Evolutionary conservation across 2,329 filamentous ascomycete species (phyloP).

Genomic region (Fusarium irregulare): DNA sequence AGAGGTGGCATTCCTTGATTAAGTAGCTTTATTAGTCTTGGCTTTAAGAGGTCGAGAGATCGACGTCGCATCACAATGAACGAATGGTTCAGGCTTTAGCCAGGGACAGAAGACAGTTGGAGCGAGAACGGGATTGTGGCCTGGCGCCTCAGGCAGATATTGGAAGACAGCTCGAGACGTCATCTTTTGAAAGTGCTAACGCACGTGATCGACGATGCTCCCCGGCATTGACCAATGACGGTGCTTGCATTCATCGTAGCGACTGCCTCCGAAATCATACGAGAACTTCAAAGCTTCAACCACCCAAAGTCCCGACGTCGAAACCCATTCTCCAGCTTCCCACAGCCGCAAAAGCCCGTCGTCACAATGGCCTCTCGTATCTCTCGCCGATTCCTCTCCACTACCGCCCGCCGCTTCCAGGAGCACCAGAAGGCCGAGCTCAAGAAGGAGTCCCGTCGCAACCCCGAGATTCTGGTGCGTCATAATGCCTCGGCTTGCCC

Average conservation of each 20-base stretch:
- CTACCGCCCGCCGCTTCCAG: constrained; percentile 63
- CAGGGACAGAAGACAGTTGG: constrained; percentile 22
- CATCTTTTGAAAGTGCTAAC: constrained; percentile 12
- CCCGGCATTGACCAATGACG: constrained; percentile 47
- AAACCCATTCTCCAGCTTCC: constrained; percentile 32
- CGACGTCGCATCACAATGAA: constrained; percentile 33
- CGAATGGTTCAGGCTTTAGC: constrained; percentile 17
- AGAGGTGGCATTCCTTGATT: constrained; percentile 32
- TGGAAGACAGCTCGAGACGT: constrained; percentile 21
- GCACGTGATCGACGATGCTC: constrained; percentile 38
- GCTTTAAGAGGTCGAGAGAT: constrained; percentile 24
- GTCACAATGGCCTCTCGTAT: constrained; percentile 67
- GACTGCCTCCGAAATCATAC: constrained; percentile 49
- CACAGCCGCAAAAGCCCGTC: constrained; percentile 32
- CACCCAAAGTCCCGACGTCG: constrained; percentile 34
- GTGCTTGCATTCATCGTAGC: constrained; percentile 31
- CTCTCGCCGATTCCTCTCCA: constrained; percentile 67
- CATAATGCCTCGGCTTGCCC: constrained; percentile 48
- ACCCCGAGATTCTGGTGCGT: constrained; percentile 60
- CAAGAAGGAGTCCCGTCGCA: constrained; percentile 68
- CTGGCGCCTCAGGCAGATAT: constrained; percentile 10
- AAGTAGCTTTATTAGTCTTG: constrained; percentile 16
- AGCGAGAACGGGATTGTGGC: neutral
- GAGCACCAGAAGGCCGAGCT: constrained; percentile 60
- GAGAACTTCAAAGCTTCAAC: constrained; percentile 46